These are phyloP conservation scores for Nasturtium officinale DNA, from an alignment of 345 rosid genomes.

Conservation along the genomic window DNA sequence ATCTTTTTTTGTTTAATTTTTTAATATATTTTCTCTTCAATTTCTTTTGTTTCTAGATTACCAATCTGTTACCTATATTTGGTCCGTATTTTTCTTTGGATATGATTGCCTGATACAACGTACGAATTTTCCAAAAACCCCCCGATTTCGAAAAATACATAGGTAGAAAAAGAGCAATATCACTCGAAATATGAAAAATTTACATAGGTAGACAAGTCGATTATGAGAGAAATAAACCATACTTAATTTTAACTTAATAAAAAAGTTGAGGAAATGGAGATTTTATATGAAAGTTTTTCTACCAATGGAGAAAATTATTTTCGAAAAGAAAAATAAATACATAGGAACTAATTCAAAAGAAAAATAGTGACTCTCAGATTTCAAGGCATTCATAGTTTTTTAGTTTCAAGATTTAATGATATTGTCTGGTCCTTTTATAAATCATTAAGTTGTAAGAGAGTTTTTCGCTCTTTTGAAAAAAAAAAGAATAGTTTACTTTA, in stretches of 20 bases:
- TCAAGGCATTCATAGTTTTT: conserved; percentile 39
- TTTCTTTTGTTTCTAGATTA: conserved; percentile 18
- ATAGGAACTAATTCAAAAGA: conserved; percentile 21
- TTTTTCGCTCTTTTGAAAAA: background rate
- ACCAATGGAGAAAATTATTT: background rate
- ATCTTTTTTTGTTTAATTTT: too few species aligned
- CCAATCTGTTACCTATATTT: conserved; percentile 31
- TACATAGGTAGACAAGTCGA: background rate
- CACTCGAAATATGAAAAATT: background rate
- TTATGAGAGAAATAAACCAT: background rate
- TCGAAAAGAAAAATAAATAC: background rate
- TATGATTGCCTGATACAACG: background rate
- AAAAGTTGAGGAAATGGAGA: background rate
- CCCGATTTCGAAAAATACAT: background rate
- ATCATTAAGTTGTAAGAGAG: conserved; percentile 40
- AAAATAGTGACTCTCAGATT: conserved; percentile 32
- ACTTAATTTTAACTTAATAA: background rate
- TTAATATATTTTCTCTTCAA: background rate
- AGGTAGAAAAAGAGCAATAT: background rate
- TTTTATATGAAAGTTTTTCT: background rate
- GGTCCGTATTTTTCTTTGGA: conserved; percentile 31
- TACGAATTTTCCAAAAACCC: conserved; percentile 9
- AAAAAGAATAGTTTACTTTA: conserved; percentile 19
- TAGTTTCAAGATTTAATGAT: conserved; percentile 42
- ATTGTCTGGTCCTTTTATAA: conserved; percentile 40